Evolutionary conservation across 2,329 filamentous ascomycete species (phyloP).

Genomic region (Ceratocystis colombiana): DNA sequence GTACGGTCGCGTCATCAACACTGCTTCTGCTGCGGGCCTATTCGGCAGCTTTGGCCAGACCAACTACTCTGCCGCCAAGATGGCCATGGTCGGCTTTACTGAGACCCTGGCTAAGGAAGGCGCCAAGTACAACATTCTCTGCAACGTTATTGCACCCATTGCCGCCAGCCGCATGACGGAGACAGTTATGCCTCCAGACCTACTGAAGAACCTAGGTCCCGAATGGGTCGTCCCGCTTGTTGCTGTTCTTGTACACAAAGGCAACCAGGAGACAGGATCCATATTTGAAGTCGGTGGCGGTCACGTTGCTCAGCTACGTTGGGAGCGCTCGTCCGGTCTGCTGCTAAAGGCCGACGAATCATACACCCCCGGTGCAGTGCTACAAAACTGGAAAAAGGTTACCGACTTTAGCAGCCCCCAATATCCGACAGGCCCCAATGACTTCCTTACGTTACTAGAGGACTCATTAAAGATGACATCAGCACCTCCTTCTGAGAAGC

Average conservation of each 20-base stretch:
- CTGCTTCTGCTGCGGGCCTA: conserved; percentile 85
- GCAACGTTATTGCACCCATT: conserved; percentile 90
- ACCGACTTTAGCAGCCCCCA: conserved; percentile 75
- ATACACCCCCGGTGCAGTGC: conserved; percentile 77
- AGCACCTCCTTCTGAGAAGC: conserved; percentile 60
- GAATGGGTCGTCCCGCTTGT: conserved; percentile 94
- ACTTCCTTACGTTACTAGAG: conserved; percentile 80
- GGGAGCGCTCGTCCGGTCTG: conserved; percentile 85
- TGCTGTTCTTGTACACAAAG: conserved; percentile 75
- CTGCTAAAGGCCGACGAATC: conserved; percentile 80
- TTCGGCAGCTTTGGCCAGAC: conserved; percentile 93
- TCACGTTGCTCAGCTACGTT: conserved; percentile 83
- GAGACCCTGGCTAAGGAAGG: conserved; percentile 98
- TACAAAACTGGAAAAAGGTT: conserved; percentile 82
- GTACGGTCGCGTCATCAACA: conserved; percentile 94
- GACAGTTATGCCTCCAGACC: conserved; percentile 90
- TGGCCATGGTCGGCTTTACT: conserved; percentile 91
- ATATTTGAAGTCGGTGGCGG: conserved; percentile 94
- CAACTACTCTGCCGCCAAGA: conserved; percentile 95
- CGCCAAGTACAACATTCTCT: conserved; percentile 92
- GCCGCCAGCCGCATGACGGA: conserved; percentile 89
- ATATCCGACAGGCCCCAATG: conserved; percentile 73
- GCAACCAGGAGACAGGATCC: conserved; percentile 74
- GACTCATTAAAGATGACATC: conserved; percentile 67
- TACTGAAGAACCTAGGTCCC: conserved; percentile 74